Evolutionary conservation across 140 eudicot species (phyloP).

Genomic region (Oenanthe javanica): DNA sequence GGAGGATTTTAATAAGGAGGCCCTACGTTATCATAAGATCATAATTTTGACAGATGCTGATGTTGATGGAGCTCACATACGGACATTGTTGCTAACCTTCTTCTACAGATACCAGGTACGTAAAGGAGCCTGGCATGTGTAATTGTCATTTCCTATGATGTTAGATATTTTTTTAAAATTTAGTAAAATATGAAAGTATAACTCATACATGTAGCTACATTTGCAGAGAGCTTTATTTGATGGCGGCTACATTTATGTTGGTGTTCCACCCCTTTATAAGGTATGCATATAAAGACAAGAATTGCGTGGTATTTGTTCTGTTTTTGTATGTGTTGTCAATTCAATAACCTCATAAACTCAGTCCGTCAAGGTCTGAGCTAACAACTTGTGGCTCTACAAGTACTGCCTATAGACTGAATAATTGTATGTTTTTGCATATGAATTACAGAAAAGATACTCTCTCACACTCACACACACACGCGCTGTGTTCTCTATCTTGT

Average conservation of each 20-base stretch:
- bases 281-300: conserved; percentile 26
- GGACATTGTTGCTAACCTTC: conserved; percentile 84
- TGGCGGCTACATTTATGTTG: conserved; percentile 91
- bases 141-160: not conserved
- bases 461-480: not conserved
- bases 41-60: conserved; percentile 97
- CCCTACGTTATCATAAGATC: conserved; percentile 89
- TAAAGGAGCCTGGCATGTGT: conserved; percentile 3
- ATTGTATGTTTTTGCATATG: not conserved
- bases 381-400: not conserved
- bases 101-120: conserved; percentile 95
- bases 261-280: conserved; percentile 97
- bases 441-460: not conserved
- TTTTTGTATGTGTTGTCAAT: not conserved
- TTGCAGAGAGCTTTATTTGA: conserved; percentile 93
- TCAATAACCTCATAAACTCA: not conserved
- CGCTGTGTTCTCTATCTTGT: not conserved
- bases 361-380: not conserved
- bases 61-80: conserved; percentile 97
- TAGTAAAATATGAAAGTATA: not conserved
- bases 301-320: not conserved
- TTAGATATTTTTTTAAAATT: not conserved
- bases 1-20: conserved; percentile 82
- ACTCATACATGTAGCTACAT: conserved; percentile 4
- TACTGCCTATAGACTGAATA: not conserved